Evolutionary conservation across 371 early-diverging fungal species (phyloP).

Genomic region (Mucor circinelloides): DNA sequence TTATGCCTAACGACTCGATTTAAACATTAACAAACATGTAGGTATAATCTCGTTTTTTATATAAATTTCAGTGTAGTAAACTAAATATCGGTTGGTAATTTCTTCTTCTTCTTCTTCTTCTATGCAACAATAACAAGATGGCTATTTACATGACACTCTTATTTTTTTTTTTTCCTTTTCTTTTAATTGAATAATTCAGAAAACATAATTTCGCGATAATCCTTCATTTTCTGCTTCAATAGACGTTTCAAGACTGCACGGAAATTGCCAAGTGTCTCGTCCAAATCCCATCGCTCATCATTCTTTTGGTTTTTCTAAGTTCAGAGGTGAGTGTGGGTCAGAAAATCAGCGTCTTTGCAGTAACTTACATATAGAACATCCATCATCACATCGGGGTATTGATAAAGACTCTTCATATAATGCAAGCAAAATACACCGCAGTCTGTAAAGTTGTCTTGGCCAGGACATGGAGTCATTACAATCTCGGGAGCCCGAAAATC

Average conservation of each 20-base stretch:
- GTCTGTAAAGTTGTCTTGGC: constrained; percentile 22
- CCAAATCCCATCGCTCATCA: background rate
- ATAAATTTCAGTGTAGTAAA: background rate
- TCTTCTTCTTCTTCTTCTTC: background rate
- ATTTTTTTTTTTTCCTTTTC: background rate
- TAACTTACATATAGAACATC: constrained; percentile 12
- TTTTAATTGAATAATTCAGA: too few relatives aligned
- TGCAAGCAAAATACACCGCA: constrained; percentile 27
- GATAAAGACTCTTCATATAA: constrained; percentile 12
- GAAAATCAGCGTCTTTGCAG: too few relatives aligned
- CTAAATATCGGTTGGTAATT: background rate
- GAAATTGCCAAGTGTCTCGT: background rate
- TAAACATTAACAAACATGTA: too few relatives aligned
- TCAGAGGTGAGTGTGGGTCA: background rate
- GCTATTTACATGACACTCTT: background rate
- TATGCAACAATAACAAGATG: background rate
- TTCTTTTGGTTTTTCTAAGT: background rate
- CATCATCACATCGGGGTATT: constrained; percentile 5
- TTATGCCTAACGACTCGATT: too few relatives aligned
- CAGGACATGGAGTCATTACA: constrained; percentile 6
- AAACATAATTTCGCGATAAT: background rate
- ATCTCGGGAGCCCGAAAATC: constrained; percentile 12
- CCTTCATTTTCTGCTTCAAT: background rate
- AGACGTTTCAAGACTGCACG: background rate
- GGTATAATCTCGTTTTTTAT: background rate